Evolutionary conservation across 805 yeast genomes (phyloP).

Genomic region (Suhomyces pyralidae): DNA sequence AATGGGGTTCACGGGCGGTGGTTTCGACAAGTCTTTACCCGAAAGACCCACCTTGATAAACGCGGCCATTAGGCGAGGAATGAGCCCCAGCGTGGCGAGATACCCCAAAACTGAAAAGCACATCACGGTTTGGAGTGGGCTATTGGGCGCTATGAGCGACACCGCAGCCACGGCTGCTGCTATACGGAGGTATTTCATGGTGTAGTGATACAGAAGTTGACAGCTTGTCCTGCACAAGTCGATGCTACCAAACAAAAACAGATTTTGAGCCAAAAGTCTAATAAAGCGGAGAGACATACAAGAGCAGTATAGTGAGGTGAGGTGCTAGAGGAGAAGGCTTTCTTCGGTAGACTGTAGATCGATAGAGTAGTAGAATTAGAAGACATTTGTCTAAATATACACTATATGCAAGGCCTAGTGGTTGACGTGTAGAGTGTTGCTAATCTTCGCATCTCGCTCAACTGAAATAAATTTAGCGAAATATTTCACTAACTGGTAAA

Average conservation of each 20-base stretch:
- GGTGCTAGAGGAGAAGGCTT: too few species aligned
- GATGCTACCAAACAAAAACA: not conserved
- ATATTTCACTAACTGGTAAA: too few species aligned
- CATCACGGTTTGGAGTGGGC: slow-evolving; percentile 56
- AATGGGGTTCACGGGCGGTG: slow-evolving; percentile 57
- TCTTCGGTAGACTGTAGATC: too few species aligned
- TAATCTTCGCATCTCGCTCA: too few species aligned
- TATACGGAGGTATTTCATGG: slow-evolving; percentile 1
- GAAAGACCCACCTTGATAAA: slow-evolving; percentile 77
- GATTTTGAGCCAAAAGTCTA: too few species aligned
- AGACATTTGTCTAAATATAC: not conserved
- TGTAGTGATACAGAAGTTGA: not conserved
- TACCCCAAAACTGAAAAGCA: slow-evolving; percentile 73
- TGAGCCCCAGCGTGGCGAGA: slow-evolving; percentile 52
- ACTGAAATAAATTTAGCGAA: too few species aligned
- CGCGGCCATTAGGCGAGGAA: slow-evolving; percentile 64
- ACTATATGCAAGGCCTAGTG: too few species aligned
- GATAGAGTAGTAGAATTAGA: not conserved
- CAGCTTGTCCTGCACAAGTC: not conserved
- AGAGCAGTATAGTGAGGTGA: too few species aligned
- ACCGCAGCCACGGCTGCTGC: slow-evolving; percentile 17
- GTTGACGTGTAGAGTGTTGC: too few species aligned
- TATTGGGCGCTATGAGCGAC: slow-evolving; percentile 29
- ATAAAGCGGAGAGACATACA: too few species aligned
- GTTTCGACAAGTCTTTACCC: slow-evolving; percentile 82